Percentiles rank a stretch among this genome's conserved stretches.
These are phyloP conservation scores for Colletotrichum camelliae DNA, from an alignment of 2,329 filamentous ascomycete genomes.

Conservation along the genomic window DNA sequence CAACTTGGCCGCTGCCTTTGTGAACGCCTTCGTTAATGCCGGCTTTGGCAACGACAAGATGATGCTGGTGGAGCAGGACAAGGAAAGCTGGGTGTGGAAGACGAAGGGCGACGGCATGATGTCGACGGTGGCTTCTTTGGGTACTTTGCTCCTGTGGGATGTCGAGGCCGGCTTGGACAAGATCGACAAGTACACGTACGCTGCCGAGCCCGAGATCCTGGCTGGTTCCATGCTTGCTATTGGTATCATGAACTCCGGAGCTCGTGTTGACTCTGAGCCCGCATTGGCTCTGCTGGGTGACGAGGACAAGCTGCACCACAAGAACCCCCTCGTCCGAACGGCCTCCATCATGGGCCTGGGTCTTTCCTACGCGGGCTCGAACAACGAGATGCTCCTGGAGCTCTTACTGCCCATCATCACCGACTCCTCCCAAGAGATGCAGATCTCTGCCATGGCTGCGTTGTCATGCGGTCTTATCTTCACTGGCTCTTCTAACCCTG, in stretches of 20 bases:
- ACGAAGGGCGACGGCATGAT: constrained; percentile 98
- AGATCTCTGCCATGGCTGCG: constrained; percentile 94
- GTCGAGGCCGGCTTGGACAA: constrained; percentile 90
- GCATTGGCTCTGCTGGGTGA: constrained; percentile 87
- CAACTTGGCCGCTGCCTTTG: constrained; percentile 94
- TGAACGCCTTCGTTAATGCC: constrained; percentile 96
- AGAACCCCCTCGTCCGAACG: constrained; percentile 78
- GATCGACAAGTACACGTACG: constrained; percentile 93
- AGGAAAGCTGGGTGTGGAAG: constrained; percentile 98
- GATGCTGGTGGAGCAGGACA: constrained; percentile 90
- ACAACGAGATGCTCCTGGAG: constrained; percentile 88
- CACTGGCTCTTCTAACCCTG: constrained; percentile 89
- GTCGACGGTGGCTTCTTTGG: constrained; percentile 92
- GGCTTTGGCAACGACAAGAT: constrained; percentile 96
- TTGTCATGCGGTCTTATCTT: constrained; percentile 89
- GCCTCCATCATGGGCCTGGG: constrained; percentile 96
- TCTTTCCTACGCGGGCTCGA: constrained; percentile 91
- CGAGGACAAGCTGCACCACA: constrained; percentile 76
- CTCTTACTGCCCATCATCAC: constrained; percentile 84
- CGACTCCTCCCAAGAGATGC: constrained; percentile 88
- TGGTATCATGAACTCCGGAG: constrained; percentile 94
- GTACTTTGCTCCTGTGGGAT: constrained; percentile 92
- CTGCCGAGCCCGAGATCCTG: constrained; percentile 81
- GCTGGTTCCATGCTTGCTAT: constrained; percentile 92
- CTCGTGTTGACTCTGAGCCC: constrained; percentile 87